Evolutionary conservation across 2,329 filamentous ascomycete species (phyloP).

Genomic region (Trichoderma gracile): DNA sequence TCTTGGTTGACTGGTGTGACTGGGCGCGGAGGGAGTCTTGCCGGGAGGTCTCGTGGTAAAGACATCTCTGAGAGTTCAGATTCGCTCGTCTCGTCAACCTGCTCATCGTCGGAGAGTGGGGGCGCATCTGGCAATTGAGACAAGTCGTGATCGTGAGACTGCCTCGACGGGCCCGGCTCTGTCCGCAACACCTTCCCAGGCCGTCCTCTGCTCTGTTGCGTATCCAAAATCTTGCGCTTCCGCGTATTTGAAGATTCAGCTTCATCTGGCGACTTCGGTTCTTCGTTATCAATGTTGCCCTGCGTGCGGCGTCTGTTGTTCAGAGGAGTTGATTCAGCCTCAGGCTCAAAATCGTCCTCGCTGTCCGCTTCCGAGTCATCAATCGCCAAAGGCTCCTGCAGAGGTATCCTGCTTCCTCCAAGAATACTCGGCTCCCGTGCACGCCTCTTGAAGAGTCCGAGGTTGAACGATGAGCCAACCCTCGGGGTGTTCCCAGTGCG

Average conservation of each 20-base stretch:
- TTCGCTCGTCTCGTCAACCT: slow-evolving; percentile 38
- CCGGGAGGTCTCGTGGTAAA: slow-evolving; percentile 39
- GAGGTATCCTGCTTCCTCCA: slow-evolving; percentile 50
- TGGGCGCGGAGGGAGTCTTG: slow-evolving; percentile 35
- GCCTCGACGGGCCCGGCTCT: slow-evolving; percentile 31
- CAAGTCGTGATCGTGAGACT: slow-evolving; percentile 29
- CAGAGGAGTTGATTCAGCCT: slow-evolving; percentile 68
- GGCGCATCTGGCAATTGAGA: slow-evolving; percentile 41
- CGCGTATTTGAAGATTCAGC: slow-evolving; percentile 41
- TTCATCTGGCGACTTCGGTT: slow-evolving; percentile 33
- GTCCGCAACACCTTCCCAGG: slow-evolving; percentile 42
- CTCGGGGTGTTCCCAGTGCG: slow-evolving; percentile 50
- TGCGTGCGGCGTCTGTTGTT: slow-evolving; percentile 46
- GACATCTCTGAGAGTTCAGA: slow-evolving; percentile 42
- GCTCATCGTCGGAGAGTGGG: slow-evolving; percentile 30
- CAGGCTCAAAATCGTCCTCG: slow-evolving; percentile 57
- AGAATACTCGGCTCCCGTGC: slow-evolving; percentile 63
- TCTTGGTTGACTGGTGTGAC: slow-evolving; percentile 50
- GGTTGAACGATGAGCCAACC: slow-evolving; percentile 54
- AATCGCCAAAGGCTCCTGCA: slow-evolving; percentile 38
- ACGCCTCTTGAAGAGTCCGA: slow-evolving; percentile 59
- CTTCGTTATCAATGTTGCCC: slow-evolving; percentile 32
- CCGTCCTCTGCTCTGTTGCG: slow-evolving; percentile 41
- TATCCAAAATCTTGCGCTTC: slow-evolving; percentile 59
- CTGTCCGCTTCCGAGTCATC: slow-evolving; percentile 42